A percentile compares a stretch with the other conserved stretches of the same genome.
These are phyloP conservation scores for Wickerhamomyces hampshirensis DNA, from an alignment of 805 yeast species.

Conservation along the genomic window DNA sequence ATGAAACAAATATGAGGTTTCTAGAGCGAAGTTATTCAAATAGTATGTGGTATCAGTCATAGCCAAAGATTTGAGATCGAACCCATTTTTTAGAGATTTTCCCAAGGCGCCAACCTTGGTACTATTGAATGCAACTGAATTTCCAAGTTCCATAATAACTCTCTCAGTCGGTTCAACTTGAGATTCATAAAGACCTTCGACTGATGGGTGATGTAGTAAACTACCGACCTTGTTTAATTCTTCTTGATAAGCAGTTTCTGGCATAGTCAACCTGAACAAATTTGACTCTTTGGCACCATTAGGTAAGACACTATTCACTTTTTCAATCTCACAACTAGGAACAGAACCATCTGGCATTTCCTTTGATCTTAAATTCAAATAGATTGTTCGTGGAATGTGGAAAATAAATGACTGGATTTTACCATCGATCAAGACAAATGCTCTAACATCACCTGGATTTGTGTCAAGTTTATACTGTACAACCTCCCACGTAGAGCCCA, in stretches of 20 bases:
- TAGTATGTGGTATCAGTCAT: conserved; percentile 46
- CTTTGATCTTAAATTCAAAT: conserved; percentile 32
- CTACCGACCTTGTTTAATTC: conserved; percentile 58
- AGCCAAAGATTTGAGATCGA: conserved; percentile 54
- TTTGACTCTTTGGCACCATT: conserved; percentile 48
- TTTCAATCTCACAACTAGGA: conserved; percentile 51
- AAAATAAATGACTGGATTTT: conserved; percentile 70
- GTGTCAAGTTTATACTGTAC: conserved; percentile 60
- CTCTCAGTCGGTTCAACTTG: conserved; percentile 64
- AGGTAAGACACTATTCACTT: conserved; percentile 61
- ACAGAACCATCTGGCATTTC: conserved; percentile 37
- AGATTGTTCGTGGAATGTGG: conserved; percentile 70
- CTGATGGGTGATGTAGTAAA: conserved; percentile 53
- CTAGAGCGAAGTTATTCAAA: conserved; percentile 49
- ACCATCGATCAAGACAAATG: conserved; percentile 60
- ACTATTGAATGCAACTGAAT: conserved; percentile 64
- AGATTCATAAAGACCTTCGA: conserved; percentile 73
- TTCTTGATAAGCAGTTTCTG: conserved; percentile 54
- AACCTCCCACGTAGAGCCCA: conserved; percentile 81
- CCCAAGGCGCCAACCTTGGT: conserved; percentile 79
- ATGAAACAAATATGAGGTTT: conserved; percentile 63
- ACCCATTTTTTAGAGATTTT: conserved; percentile 80
- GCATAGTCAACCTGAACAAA: conserved; percentile 61
- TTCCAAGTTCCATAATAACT: conserved; percentile 75
- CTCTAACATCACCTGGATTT: conserved; percentile 73